Base-by-base conservation (phyloP, 108 stramenopile genomes). In the Poteriospumella lacustris region DNA sequence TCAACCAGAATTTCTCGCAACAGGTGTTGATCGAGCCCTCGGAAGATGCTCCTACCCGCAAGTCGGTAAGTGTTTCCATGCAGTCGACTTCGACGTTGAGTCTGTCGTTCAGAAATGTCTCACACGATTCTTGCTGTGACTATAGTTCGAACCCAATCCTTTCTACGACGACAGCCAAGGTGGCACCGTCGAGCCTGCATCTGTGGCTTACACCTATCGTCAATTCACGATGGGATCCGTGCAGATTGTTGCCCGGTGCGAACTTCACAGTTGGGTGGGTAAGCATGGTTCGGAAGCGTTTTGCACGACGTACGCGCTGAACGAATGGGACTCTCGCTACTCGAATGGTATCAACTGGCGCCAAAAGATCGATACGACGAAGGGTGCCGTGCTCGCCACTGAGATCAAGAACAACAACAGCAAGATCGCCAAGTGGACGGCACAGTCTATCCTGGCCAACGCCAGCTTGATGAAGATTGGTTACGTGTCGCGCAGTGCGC, bases 401-500 rank as follows among this genome's bases (percentile, higher is more conserved):
- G 97, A 97, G 80, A 84, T 98, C 73, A 96, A 97, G 91, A 98
- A 98, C 84, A 98, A 98, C 82, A 87, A 90, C 39, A 93, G 91
- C 89, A 97, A 98, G 83, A 80, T 98, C 58, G 97, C 95, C 44
- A 94, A 95, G 84, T 98, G 96, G 96, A 94, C 95, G 28, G 96
- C 96, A 5, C 93, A 96, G 85, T 92, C 94, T 0, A 83, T 97
- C 0, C 81, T 98, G 84, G 91, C 96, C 1, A 96, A 94, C 41
- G 97, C 95, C 0, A 92, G 94, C 82, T 89, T 91, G 80, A 97
- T 98, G 95, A 96, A 96, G 91, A 88, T 98, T 81, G 97, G 97
- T 31, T 98, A 92, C 67, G 95, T 95, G 58, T 43, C 73, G 52
- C 58, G 33, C 36, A 58, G n/a, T 12, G 73, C 56, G 31, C 75